phyloP scores from a whole-genome alignment of 148 eudicot genomes.

The Bassia scoparia region DNA sequence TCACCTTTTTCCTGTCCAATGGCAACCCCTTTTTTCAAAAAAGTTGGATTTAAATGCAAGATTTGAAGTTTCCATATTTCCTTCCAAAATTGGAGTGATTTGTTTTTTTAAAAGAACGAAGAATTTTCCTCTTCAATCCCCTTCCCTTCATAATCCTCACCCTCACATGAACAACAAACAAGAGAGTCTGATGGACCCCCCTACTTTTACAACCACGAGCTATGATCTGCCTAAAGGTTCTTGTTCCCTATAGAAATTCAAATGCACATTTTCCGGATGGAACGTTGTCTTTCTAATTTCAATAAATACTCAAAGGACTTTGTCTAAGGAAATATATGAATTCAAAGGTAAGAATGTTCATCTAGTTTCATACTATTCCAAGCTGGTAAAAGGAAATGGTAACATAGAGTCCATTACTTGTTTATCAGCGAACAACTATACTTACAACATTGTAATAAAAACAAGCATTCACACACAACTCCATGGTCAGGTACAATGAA shows the following conservation, averaged over 20 bases:
- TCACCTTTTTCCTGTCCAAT: too few relatives aligned
- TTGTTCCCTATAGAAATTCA: neutral
- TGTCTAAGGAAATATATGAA: neutral
- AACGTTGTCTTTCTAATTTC: neutral
- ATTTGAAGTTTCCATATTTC: too few relatives aligned
- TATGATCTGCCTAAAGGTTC: neutral
- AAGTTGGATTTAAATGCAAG: too few relatives aligned
- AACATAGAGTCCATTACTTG: neutral
- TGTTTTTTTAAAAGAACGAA: too few relatives aligned
- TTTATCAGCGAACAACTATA: neutral
- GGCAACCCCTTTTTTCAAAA: too few relatives aligned
- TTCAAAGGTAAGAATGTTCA: neutral
- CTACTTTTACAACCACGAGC: neutral
- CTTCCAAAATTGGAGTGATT: too few relatives aligned
- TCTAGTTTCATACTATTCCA: neutral
- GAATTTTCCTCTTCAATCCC: too few relatives aligned
- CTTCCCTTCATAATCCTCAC: too few relatives aligned
- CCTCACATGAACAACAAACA: neutral
- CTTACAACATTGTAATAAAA: neutral
- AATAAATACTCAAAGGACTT: neutral
- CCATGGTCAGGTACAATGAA: neutral
- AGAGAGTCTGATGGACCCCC: neutral
- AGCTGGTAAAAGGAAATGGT: neutral
- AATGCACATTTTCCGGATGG: neutral
- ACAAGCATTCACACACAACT: neutral